These are phyloP conservation scores for Cladophialophora psammophila DNA, from an alignment of 2,329 filamentous ascomycete species.

Conservation along the genomic window DNA sequence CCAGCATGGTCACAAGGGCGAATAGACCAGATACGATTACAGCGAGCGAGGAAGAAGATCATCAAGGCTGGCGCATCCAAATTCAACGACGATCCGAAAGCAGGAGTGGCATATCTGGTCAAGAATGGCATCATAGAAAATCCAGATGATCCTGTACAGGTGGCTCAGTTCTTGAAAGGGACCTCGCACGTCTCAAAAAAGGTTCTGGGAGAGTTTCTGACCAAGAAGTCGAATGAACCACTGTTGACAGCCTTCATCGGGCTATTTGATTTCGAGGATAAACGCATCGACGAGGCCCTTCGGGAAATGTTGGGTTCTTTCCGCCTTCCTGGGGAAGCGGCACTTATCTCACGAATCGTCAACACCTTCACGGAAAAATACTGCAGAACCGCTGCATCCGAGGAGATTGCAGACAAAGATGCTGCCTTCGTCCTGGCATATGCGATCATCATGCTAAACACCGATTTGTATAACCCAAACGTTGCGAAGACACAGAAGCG, in stretches of 20 bases:
- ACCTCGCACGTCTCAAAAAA: conserved; percentile 90
- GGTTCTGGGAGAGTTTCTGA: conserved; percentile 88
- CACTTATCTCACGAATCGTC: conserved; percentile 91
- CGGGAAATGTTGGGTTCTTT: conserved; percentile 88
- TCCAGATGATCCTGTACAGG: conserved; percentile 73
- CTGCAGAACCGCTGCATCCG: conserved; percentile 71
- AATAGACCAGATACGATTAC: conserved; percentile 68
- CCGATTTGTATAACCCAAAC: conserved; percentile 95
- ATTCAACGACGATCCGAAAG: conserved; percentile 95
- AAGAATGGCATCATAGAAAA: conserved; percentile 85
- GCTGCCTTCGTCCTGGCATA: conserved; percentile 90
- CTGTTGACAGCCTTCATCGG: conserved; percentile 84
- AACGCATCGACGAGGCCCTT: conserved; percentile 88
- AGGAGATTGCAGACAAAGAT: conserved; percentile 83
- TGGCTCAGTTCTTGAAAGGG: conserved; percentile 86
- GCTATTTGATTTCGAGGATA: conserved; percentile 85
- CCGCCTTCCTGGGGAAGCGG: conserved; percentile 89
- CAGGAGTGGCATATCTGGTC: conserved; percentile 82
- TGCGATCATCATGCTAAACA: conserved; percentile 97
- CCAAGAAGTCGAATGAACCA: conserved; percentile 87
- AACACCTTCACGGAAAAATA: conserved; percentile 88
- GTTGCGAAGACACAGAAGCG: conserved; percentile 75
- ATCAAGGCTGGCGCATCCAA: conserved; percentile 88
- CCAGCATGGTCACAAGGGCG: conserved; percentile 71
- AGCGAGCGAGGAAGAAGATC: conserved; percentile 80